Conservation (phyloP, 2,329 filamentous ascomycete species). For the Furcasterigmium sp. region DNA sequence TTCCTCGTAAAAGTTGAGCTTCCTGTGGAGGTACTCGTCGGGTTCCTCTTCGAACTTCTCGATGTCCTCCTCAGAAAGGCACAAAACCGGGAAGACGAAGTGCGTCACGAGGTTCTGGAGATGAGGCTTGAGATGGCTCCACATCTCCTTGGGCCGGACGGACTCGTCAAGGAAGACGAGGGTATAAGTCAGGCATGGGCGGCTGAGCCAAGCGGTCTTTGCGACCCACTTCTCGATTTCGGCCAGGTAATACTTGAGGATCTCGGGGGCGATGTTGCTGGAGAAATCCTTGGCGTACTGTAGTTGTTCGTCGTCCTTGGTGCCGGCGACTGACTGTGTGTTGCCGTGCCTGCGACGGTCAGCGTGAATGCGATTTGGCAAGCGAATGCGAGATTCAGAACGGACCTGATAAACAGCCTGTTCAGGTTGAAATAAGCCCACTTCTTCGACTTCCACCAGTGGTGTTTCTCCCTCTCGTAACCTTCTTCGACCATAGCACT, state of each 20-base stretch:
- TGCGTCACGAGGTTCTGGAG: slow-evolving; percentile 90
- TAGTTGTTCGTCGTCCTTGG: slow-evolving; percentile 69
- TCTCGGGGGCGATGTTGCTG: slow-evolving; percentile 86
- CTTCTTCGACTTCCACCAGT: slow-evolving; percentile 99
- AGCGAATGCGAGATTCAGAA: too few relatives aligned
- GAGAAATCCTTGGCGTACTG: slow-evolving; percentile 89
- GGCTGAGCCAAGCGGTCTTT: slow-evolving; percentile 91
- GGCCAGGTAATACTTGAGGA: slow-evolving; percentile 87
- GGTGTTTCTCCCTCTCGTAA: slow-evolving; percentile 84
- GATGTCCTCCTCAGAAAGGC: slow-evolving; percentile 85
- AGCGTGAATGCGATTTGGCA: too few relatives aligned
- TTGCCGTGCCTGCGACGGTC: slow-evolving; percentile 72
- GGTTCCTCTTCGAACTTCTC: slow-evolving; percentile 93
- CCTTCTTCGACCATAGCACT: slow-evolving; percentile 71
- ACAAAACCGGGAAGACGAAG: slow-evolving; percentile 91
- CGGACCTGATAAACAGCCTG: slow-evolving; percentile 83
- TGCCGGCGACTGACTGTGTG: slow-evolving; percentile 54
- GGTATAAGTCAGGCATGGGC: slow-evolving; percentile 87
- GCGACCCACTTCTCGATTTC: slow-evolving; percentile 98
- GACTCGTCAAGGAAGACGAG: slow-evolving; percentile 95
- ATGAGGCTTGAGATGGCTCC: slow-evolving; percentile 88
- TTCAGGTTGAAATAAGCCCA: slow-evolving; percentile 99
- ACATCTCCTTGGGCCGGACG: slow-evolving; percentile 95
- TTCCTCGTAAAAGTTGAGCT: slow-evolving; percentile 97
- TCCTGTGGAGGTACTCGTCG: slow-evolving; percentile 93